Evolutionary conservation across 73 alveolate genomes (phyloP).

Genomic region (Paramecium biaurelia): DNA sequence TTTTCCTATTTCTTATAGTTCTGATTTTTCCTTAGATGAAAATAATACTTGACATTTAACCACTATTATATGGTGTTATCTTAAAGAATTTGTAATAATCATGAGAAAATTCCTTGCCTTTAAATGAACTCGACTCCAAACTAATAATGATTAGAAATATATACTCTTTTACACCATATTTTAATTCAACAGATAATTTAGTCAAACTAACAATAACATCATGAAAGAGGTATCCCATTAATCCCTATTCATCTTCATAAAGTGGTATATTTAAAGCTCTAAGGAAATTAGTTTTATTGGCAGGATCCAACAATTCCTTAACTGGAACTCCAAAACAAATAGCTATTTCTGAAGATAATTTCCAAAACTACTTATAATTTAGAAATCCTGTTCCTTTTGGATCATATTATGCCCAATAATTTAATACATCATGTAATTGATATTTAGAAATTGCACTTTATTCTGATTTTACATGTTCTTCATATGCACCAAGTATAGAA

Average conservation of each 20-base stretch:
- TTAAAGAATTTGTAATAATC: background rate
- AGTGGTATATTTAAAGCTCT: slow-evolving; percentile 41
- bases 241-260: slow-evolving; percentile 12
- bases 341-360: slow-evolving; percentile 52
- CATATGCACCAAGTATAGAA: slow-evolving; percentile 41
- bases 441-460: slow-evolving; percentile 52
- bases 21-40: background rate
- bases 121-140: background rate
- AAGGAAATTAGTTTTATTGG: slow-evolving; percentile 27
- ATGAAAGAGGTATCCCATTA: slow-evolving; percentile 38
- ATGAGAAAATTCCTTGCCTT: background rate
- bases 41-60: background rate
- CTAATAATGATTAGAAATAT: background rate
- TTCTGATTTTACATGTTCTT: slow-evolving; percentile 51
- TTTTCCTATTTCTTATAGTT: background rate
- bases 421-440: slow-evolving; percentile 29
- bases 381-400: slow-evolving; percentile 56
- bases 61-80: background rate
- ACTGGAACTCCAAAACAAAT: slow-evolving; percentile 23
- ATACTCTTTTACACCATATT: slow-evolving; percentile 46
- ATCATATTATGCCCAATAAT: slow-evolving; percentile 48
- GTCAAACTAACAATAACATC: slow-evolving; percentile 44
- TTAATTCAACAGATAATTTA: slow-evolving; percentile 37
- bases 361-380: slow-evolving; percentile 56
- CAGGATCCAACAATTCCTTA: slow-evolving; percentile 21